Evolutionary conservation across 2,329 filamentous ascomycete species (phyloP).

Genomic region (Keithomyces neogunnii): DNA sequence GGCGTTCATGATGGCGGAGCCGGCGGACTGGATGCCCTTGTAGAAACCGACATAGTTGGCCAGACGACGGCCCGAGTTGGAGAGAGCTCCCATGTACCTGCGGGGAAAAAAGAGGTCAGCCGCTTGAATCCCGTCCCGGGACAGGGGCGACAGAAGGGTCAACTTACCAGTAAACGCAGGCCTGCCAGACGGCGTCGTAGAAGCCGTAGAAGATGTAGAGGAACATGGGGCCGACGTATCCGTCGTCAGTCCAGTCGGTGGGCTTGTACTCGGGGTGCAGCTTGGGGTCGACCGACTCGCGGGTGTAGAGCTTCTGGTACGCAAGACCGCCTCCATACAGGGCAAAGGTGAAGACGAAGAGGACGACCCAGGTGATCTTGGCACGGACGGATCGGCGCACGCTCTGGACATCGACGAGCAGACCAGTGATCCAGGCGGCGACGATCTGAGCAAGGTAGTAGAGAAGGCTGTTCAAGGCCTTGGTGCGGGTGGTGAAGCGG

Average conservation of each 20-base stretch:
- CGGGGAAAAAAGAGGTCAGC: not conserved
- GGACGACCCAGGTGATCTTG: slow-evolving; percentile 54
- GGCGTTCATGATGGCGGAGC: slow-evolving; percentile 45
- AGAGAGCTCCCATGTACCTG: slow-evolving; percentile 85
- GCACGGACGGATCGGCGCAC: slow-evolving; percentile 65
- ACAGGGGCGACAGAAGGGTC: slow-evolving; percentile 46
- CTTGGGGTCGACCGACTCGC: slow-evolving; percentile 22
- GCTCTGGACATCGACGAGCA: slow-evolving; percentile 55
- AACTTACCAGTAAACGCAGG: slow-evolving; percentile 68
- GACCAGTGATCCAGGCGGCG: slow-evolving; percentile 39
- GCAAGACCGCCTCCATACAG: slow-evolving; percentile 80
- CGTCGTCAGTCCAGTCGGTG: slow-evolving; percentile 57
- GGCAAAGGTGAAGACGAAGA: slow-evolving; percentile 64
- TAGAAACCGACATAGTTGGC: slow-evolving; percentile 81
- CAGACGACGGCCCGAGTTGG: slow-evolving; percentile 84
- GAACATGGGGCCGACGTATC: slow-evolving; percentile 67
- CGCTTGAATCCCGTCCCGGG: not conserved
- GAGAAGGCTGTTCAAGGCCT: slow-evolving; percentile 44
- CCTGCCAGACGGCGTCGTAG: slow-evolving; percentile 87
- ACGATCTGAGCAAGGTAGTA: slow-evolving; percentile 51
- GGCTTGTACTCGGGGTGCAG: slow-evolving; percentile 16
- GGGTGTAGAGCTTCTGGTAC: slow-evolving; percentile 54
- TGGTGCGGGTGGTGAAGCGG: slow-evolving; percentile 45
- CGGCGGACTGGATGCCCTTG: slow-evolving; percentile 71
- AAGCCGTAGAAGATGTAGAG: slow-evolving; percentile 87